Evolutionary conservation across 2,329 filamentous ascomycete species (phyloP).

Genomic region (Shiraia bambusicola): DNA sequence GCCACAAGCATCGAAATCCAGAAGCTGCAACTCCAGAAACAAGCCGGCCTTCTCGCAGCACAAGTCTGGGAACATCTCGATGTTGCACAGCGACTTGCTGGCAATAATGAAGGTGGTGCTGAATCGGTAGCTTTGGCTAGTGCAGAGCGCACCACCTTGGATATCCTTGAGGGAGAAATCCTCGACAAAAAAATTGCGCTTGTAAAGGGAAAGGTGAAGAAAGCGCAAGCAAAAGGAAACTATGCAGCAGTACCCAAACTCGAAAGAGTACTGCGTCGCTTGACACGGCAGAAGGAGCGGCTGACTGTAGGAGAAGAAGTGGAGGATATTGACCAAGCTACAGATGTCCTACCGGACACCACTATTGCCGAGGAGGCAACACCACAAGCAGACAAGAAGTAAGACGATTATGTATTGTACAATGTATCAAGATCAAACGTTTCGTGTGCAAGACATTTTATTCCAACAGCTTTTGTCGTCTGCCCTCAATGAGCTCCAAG

Average conservation of each 20-base stretch:
- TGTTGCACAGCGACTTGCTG: conserved; percentile 15
- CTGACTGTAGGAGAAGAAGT: too few relatives aligned
- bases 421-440: too few relatives aligned
- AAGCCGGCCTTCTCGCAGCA: conserved; percentile 22
- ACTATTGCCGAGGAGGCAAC: too few relatives aligned
- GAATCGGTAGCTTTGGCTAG: conserved; percentile 15
- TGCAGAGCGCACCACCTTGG: conserved; percentile 17
- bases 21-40: conserved; percentile 14
- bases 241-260: too few relatives aligned
- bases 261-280: too few relatives aligned
- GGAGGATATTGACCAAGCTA: too few relatives aligned
- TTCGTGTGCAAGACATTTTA: background rate
- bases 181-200: too few relatives aligned
- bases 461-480: conserved; percentile 1
- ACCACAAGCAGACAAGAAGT: background rate
- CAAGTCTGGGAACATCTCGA: conserved; percentile 27
- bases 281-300: too few relatives aligned
- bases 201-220: too few relatives aligned
- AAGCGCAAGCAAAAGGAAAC: too few relatives aligned
- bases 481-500: too few relatives aligned
- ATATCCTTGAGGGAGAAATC: conserved; percentile 11
- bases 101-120: conserved; percentile 12
- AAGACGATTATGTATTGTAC: background rate
- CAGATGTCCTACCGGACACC: too few relatives aligned
- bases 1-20: conserved; percentile 19